Conservation (phyloP, 257 asterid species). For the Solanum ossicruentum region DNA sequence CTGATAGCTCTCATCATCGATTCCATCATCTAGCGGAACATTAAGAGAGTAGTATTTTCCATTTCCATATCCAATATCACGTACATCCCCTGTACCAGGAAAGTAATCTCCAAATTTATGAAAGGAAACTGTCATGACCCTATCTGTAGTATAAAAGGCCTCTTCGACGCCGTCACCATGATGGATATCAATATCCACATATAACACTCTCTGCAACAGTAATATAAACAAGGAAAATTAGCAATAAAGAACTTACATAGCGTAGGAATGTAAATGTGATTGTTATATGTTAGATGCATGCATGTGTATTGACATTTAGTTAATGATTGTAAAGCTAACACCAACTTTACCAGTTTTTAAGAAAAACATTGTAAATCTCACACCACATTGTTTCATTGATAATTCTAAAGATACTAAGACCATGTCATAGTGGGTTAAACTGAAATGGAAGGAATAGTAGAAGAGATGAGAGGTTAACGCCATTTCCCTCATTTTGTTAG, state of each 20-base stretch:
- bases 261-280: not conserved
- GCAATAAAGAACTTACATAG: not conserved
- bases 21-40: constrained; percentile 34
- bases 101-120: constrained; percentile 37
- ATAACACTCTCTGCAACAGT: constrained; percentile 24
- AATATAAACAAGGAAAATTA: constrained; percentile 2
- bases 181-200: constrained; percentile 34
- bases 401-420: not conserved
- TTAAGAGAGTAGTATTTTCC: constrained; percentile 32
- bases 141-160: constrained; percentile 33
- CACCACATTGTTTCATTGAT: not conserved
- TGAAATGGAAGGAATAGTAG: not conserved
- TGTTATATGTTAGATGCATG: not conserved
- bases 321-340: not conserved
- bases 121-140: constrained; percentile 39
- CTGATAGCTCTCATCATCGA: constrained; percentile 33
- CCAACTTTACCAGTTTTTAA: not conserved
- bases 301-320: not conserved
- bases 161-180: constrained; percentile 34
- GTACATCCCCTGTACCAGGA: constrained; percentile 30
- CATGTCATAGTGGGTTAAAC: not conserved
- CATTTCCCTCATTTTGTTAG: not conserved
- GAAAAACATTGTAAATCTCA: not conserved
- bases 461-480: not conserved
- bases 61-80: constrained; percentile 20